Evolutionary conservation across 768 basidiomycete species (phyloP).

Genomic region (Termitomyces sp.): DNA sequence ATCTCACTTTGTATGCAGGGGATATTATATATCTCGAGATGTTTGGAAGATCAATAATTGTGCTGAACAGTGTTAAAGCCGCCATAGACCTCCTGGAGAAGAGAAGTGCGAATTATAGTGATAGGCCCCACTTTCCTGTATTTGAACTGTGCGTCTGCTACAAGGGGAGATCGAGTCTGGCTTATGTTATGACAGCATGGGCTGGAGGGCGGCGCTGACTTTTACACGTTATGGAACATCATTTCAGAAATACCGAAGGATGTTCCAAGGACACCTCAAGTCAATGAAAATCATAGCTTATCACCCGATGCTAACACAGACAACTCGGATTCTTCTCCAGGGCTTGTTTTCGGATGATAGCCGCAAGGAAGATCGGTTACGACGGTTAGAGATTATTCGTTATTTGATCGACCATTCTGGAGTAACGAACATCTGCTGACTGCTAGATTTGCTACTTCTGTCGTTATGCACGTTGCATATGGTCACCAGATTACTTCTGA

Average conservation of each 20-base stretch:
- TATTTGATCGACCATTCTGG: neutral
- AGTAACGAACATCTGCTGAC: neutral
- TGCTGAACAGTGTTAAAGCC: neutral
- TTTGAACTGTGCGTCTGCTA: neutral
- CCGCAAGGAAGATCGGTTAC: neutral
- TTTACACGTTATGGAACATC: neutral
- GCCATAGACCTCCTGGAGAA: neutral
- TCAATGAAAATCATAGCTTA: neutral
- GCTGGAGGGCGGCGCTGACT: neutral
- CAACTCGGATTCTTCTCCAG: neutral
- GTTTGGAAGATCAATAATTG: neutral
- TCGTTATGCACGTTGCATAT: neutral
- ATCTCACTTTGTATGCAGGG: slow-evolving; percentile 8
- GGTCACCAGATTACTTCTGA: neutral
- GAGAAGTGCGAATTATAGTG: neutral
- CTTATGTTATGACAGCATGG: neutral
- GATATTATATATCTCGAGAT: slow-evolving; percentile 10
- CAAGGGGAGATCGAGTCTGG: neutral
- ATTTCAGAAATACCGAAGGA: neutral
- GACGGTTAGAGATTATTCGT: neutral
- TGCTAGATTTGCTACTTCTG: neutral
- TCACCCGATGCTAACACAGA: neutral
- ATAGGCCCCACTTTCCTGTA: neutral
- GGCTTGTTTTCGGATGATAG: neutral
- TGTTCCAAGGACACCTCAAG: neutral